Evolutionary conservation across 768 basidiomycete genomes (phyloP), one percentile per base, ranked within the genome.

Genomic region (Psilocybe tampanensis): DNA sequence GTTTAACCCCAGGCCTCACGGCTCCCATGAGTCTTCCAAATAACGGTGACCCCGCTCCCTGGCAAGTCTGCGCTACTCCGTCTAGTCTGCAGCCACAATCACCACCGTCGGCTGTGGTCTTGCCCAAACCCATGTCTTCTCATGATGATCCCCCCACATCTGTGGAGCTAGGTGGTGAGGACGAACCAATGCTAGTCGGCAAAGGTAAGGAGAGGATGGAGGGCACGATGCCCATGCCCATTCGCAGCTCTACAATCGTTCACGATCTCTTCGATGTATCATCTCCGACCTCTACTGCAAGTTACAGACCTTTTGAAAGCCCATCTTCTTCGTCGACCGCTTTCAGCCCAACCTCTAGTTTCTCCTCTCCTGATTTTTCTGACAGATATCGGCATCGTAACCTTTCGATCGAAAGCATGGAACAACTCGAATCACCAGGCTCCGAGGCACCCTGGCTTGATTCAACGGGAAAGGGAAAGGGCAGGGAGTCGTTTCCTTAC

Each of bases 201-300:
- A 86, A 88, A 68, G 86, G 86, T 52, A 87, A 88, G 69, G 76
- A 72, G 39, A 74, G 78, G 43, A 77, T 87, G 69, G 76, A 72
- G 39, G 73, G 78, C 41, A 77, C 83, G 22, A 78, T 74, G 61
- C 84, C 86, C 18, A 65, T 86, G 69, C 76, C 80, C 55, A 85
- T 86, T 33, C 71, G 69, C 54, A 55, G 68, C 41, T 53, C 72
- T 19, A 64, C 73, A 56, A 64, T 71, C 53, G 52, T 67, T 18
- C 72, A 76, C 68, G 79, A 81, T 73, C 50, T 77, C 55, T 77
- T 77, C 66, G 74, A 77, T 61, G 56, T 70, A 23, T 66, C 70
- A 5, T 58, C 68, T 23, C 64, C 67, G 39, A n/a, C n/a, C n/a
- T 56, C 62, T 12, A 52, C 63, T 51, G 66, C 73, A 11, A 70